Evolutionary conservation across 2,329 filamentous ascomycete species (phyloP).

Genomic region (Emericellopsis cladophorae): DNA sequence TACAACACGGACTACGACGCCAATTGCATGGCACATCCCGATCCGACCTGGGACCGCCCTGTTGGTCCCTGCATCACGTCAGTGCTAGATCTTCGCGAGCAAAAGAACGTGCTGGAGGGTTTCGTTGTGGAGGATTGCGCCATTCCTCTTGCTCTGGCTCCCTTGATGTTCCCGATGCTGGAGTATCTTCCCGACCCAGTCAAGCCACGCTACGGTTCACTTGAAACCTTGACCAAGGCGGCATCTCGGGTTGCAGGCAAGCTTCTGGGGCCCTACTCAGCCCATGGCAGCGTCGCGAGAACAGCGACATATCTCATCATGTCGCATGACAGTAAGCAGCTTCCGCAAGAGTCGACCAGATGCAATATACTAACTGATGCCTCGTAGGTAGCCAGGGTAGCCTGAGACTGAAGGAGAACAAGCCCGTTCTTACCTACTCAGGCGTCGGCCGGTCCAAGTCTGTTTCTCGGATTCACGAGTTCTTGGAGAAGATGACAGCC

Average conservation of each 20-base stretch:
- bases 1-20: slow-evolving; percentile 46
- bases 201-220: slow-evolving; percentile 2
- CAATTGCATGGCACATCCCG: slow-evolving; percentile 40
- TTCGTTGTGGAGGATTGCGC: slow-evolving; percentile 54
- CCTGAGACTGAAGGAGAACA: slow-evolving; percentile 45
- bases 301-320: slow-evolving; percentile 55
- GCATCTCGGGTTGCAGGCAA: slow-evolving; percentile 25
- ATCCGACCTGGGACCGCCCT: slow-evolving; percentile 36
- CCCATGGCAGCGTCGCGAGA: slow-evolving; percentile 40
- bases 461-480: slow-evolving; percentile 35
- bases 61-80: slow-evolving; percentile 51
- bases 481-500: slow-evolving; percentile 40
- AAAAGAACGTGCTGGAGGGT: slow-evolving; percentile 43
- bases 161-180: slow-evolving; percentile 43
- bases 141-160: slow-evolving; percentile 42
- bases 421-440: slow-evolving; percentile 44
- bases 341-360: too few species aligned
- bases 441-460: slow-evolving; percentile 44
- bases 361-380: neutral
- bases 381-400: slow-evolving; percentile 41
- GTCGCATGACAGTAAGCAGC: slow-evolving; percentile 44
- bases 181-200: slow-evolving; percentile 29
- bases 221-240: neutral
- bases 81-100: slow-evolving; percentile 44
- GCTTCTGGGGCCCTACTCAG: slow-evolving; percentile 45